Evolutionary conservation across 371 early-diverging fungal genomes (phyloP).

Genomic region (Smittium culicis): DNA sequence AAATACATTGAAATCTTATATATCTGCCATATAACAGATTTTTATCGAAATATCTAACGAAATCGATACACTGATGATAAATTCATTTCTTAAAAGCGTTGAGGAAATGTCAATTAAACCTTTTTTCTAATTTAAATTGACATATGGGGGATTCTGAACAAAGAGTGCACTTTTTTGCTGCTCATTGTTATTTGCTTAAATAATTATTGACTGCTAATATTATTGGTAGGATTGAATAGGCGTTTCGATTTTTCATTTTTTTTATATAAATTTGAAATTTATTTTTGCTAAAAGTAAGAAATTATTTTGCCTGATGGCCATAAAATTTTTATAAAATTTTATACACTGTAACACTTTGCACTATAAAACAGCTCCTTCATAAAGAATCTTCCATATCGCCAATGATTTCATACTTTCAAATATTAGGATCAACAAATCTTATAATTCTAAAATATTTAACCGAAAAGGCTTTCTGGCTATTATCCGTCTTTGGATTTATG

Average conservation of each 20-base stretch:
- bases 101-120: background rate
- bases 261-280: no score
- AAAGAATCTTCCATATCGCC: background rate
- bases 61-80: background rate
- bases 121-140: background rate
- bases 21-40: background rate
- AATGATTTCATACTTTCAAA: background rate
- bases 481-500: slow-evolving; percentile 18
- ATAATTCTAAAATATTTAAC: background rate
- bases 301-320: no score
- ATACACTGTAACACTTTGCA: no score
- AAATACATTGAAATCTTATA: background rate
- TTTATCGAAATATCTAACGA: background rate
- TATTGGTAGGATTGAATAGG: no score
- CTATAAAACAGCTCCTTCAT: no score
- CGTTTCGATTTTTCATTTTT: no score
- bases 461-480: slow-evolving; percentile 6
- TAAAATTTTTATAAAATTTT: no score
- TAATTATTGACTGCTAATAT: no score
- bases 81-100: background rate
- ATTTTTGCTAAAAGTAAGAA: no score
- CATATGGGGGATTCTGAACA: no score
- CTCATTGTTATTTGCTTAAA: no score
- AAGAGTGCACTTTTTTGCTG: no score
- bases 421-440: background rate